Evolutionary conservation across 768 basidiomycete genomes (phyloP).

Genomic region (Hydnum rufescens): DNA sequence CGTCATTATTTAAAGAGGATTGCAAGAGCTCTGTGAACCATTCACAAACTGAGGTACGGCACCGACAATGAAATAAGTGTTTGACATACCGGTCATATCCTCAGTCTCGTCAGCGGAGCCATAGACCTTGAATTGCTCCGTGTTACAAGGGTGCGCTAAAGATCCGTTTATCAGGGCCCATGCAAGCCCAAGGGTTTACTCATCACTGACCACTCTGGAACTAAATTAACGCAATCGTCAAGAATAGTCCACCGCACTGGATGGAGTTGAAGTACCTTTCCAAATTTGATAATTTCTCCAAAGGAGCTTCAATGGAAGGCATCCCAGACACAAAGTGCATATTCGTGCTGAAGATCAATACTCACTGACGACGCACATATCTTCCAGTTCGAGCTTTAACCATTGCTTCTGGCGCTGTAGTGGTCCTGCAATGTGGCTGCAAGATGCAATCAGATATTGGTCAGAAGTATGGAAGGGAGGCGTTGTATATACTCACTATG

Average conservation of each 20-base stretch:
- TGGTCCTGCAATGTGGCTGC: conserved; percentile 16
- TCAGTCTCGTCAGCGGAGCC: conserved; percentile 36
- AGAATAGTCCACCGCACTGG: conserved; percentile 10
- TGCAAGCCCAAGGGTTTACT: conserved; percentile 1
- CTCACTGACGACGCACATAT: conserved; percentile 41
- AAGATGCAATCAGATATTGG: neutral
- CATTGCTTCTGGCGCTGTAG: conserved; percentile 61
- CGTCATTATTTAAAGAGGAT: conserved; percentile 43
- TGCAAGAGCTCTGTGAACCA: conserved; percentile 32
- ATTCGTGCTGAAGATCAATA: conserved; percentile 12
- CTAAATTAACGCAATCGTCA: conserved; percentile 10
- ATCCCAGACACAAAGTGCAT: too few relatives aligned
- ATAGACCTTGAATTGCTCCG: conserved; percentile 63
- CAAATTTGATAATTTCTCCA: conserved; percentile 55
- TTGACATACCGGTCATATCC: conserved; percentile 26
- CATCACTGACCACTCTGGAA: conserved; percentile 19
- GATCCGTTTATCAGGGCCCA: conserved; percentile 7
- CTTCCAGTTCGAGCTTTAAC: conserved; percentile 46
- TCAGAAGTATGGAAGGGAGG: neutral
- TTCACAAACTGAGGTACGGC: neutral
- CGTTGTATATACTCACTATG: conserved; percentile 27
- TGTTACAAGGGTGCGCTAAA: conserved; percentile 63
- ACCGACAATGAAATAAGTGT: neutral
- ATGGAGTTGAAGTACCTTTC: conserved; percentile 34
- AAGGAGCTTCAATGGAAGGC: conserved; percentile 4